Evolutionary conservation across 768 basidiomycete species (phyloP), one percentile per base, ranked within the genome.

Genomic region (Kwoniella dejecticola): DNA sequence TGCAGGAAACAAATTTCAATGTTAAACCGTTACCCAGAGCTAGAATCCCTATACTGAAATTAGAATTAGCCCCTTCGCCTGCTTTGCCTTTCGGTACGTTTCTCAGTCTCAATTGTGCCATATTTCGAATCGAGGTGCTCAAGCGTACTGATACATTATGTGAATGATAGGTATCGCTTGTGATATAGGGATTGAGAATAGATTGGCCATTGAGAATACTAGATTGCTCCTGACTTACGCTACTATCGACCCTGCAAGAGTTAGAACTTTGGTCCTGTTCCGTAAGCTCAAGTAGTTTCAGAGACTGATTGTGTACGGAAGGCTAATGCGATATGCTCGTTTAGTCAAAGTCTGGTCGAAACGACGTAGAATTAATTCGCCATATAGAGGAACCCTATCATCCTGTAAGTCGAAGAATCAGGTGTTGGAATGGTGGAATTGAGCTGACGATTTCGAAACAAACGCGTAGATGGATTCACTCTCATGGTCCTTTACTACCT

Each of bases 261-360:
- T 99, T 60, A 84, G 93, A 68, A 94, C 92, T 0, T 82, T 99
- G 80, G 95, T 99, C 54, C 83, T 99, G 54, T 98, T 99, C 81
- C 86, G 94, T 98, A 79, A 84, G 94, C 88, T n/a, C n/a, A n/a
- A n/a, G n/a, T n/a, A n/a, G n/a, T n/a, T n/a, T n/a, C n/a, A n/a
- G n/a, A n/a, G n/a, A n/a, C n/a, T n/a, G n/a, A n/a, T n/a, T n/a
- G n/a, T n/a, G n/a, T n/a, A n/a, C n/a, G n/a, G n/a, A n/a, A n/a
- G n/a, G n/a, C n/a, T n/a, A n/a, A n/a, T n/a, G n/a, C 46, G 24
- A 7, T 27, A 47, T 42, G 49, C 17, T 11, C 21, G 13, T 42
- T 6, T 69, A 98, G 94, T 99, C 74, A 99, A 99, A 83, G 92
- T 99, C 21, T 99, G 95, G 95, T 90, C 91, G 72, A 99, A 97